Percentiles rank a stretch among this genome's conserved stretches.
Evolutionary conservation across 176 grass and related monocot species (phyloP).

Genomic region (Coix lacrymajobi): DNA sequence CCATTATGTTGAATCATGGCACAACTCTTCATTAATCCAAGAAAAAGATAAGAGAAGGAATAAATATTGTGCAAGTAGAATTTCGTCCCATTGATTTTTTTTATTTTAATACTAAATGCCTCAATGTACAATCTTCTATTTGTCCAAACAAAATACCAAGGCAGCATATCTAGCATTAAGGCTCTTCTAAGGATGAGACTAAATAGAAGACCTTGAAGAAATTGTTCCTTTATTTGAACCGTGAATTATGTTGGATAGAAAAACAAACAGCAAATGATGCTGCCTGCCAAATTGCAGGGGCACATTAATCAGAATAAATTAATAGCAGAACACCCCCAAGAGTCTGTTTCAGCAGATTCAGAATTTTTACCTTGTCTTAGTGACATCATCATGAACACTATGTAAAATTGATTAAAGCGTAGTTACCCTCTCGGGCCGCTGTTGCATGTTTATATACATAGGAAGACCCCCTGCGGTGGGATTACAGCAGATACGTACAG

Average conservation of each 20-base stretch:
- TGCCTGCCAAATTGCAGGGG: background rate
- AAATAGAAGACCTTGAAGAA: background rate
- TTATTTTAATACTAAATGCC: no score
- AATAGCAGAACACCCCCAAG: background rate
- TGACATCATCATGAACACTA: slow-evolving; percentile 66
- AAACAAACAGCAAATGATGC: background rate
- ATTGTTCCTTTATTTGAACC: background rate
- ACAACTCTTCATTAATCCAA: background rate
- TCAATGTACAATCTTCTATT: background rate
- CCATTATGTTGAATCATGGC: background rate
- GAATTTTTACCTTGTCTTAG: slow-evolving; percentile 65
- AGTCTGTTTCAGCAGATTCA: background rate
- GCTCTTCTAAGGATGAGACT: background rate
- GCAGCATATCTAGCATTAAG: background rate
- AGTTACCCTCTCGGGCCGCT: no score
- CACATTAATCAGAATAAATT: background rate
- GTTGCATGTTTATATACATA: no score
- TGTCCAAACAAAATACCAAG: background rate
- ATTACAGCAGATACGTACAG: no score
- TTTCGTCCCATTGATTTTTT: background rate
- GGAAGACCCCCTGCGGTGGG: no score
- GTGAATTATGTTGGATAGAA: background rate
- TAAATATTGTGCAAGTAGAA: background rate
- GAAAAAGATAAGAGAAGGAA: background rate
- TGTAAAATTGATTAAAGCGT: no score